Base-by-base conservation (phyloP, 1,139 yeast species). In the Petasospora fabianii region DNA sequence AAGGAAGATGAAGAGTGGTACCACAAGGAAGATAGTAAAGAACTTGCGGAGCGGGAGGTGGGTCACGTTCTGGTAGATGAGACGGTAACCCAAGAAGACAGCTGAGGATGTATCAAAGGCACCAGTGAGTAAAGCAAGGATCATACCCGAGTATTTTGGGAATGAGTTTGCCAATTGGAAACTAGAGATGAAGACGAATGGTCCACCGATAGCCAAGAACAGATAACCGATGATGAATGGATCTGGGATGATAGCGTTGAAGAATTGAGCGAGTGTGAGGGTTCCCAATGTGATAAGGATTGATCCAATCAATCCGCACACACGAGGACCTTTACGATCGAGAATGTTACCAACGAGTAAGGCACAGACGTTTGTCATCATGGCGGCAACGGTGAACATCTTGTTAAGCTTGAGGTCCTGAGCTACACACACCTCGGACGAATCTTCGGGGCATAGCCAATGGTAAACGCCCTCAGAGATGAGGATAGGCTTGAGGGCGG, bases 341-440 rank as follows among this genome's bases (percentile, higher is more conserved):
- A 90, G 68, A 16, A 85, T 70, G 29, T 77, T 72, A 0, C 97
- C 97, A 8, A 88, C 95, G 0, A 85, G 72, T 41, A 90, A 68
- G 0, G 96, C 94, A 35, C 82, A 76, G 7, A 84, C 75, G 56
- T 87, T 88, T n/a, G 97, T 87, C 7, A 83, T 75, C 56, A 84
- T 90, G 13, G 96, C 92, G 26, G 95, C 94, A 27, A 81, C 68
- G 0, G 96, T 84, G 64, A 88, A 90, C 71, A 88, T 75, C 54
- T 77, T 72, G 60, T 90, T 90, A 46, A 90, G 69, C 43, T 85
- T 75, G 54, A 87, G 66, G 58, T 90, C 97, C 60, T 88, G 96
- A 20, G 73, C 77, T 13, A 71, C 67, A 62, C 97, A 90, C 6
- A 71, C 56, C 7, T 24, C 26, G 2, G n/a, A n/a, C n/a, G n/a